Percentiles rank a stretch among this genome's conserved stretches.
Evolutionary conservation across 2,329 filamentous ascomycete species (phyloP).

Genomic region (Aureobasidium musti): DNA sequence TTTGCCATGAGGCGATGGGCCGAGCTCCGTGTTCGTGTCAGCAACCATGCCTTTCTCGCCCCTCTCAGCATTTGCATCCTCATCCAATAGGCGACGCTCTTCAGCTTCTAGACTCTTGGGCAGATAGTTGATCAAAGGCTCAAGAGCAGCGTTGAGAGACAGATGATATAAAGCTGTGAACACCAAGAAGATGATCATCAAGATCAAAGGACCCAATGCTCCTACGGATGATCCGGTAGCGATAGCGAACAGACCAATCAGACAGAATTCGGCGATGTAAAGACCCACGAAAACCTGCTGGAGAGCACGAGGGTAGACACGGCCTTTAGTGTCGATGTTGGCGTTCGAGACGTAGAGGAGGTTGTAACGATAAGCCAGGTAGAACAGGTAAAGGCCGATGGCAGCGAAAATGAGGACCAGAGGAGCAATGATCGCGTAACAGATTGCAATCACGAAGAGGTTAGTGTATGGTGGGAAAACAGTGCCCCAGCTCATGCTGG

Average conservation of each 20-base stretch:
- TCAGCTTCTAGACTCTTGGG: conserved; percentile 54
- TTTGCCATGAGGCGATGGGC: conserved; percentile 50
- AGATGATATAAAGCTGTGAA: conserved; percentile 77
- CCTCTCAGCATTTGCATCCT: conserved; percentile 36
- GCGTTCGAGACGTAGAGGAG: conserved; percentile 83
- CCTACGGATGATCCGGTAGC: conserved; percentile 53
- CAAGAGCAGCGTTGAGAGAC: conserved; percentile 69
- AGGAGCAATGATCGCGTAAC: conserved; percentile 84
- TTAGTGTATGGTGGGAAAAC: conserved; percentile 80
- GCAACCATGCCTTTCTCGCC: conserved; percentile 40
- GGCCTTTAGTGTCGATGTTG: conserved; percentile 80
- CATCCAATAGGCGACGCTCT: conserved; percentile 42
- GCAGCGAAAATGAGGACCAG: conserved; percentile 80
- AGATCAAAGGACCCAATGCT: conserved; percentile 64
- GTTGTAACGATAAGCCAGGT: conserved; percentile 88
- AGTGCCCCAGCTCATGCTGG: conserved; percentile 79
- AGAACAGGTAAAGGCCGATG: conserved; percentile 76
- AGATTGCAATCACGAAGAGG: conserved; percentile 78
- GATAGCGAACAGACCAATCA: conserved; percentile 82
- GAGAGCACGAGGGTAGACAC: conserved; percentile 83
- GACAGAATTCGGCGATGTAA: conserved; percentile 78
- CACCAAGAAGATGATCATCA: conserved; percentile 75
- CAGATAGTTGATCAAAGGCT: conserved; percentile 74
- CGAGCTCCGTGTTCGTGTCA: conserved; percentile 42
- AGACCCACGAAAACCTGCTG: conserved; percentile 82